These are phyloP conservation scores for Tricholoma flavovirens DNA, from an alignment of 768 basidiomycete species.

Conservation along the genomic window DNA sequence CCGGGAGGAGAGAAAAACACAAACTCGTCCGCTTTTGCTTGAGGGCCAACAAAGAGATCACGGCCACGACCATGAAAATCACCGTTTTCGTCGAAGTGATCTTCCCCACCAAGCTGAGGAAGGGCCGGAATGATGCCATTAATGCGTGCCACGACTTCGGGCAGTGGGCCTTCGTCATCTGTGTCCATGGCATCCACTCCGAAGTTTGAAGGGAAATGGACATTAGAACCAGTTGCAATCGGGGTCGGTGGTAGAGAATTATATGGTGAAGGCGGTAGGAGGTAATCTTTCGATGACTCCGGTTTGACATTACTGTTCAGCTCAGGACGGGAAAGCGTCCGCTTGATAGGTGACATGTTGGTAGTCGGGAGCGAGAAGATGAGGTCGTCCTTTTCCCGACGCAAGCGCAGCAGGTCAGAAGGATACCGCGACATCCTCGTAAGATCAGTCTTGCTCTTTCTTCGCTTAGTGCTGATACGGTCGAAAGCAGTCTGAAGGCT, in stretches of 20 bases:
- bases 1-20: slow-evolving; percentile 13
- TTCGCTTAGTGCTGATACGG: slow-evolving; percentile 9
- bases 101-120: slow-evolving; percentile 20
- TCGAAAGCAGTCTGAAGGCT: slow-evolving; percentile 8
- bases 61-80: slow-evolving; percentile 43
- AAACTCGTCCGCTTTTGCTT: slow-evolving; percentile 46
- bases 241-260: background rate
- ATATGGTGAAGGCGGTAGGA: background rate
- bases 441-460: slow-evolving; percentile 10
- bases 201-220: background rate
- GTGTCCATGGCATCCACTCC: slow-evolving; percentile 2
- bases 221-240: slow-evolving; percentile 16
- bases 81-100: slow-evolving; percentile 36
- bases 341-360: slow-evolving; percentile 6
- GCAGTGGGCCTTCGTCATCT: slow-evolving; percentile 12
- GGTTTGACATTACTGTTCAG: background rate
- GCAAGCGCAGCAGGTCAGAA: slow-evolving; percentile 5
- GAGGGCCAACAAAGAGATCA: slow-evolving; percentile 40
- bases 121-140: slow-evolving; percentile 14
- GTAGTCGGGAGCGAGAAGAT: slow-evolving; percentile 8
- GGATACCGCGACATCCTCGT: slow-evolving; percentile 4
- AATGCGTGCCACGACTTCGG: slow-evolving; percentile 6
- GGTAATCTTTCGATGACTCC: background rate
- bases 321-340: slow-evolving; percentile 2
- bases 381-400: slow-evolving; percentile 10